Evolutionary conservation across 2,329 filamentous ascomycete species (phyloP).

Genomic region (Chalaropsis thielavioides): DNA sequence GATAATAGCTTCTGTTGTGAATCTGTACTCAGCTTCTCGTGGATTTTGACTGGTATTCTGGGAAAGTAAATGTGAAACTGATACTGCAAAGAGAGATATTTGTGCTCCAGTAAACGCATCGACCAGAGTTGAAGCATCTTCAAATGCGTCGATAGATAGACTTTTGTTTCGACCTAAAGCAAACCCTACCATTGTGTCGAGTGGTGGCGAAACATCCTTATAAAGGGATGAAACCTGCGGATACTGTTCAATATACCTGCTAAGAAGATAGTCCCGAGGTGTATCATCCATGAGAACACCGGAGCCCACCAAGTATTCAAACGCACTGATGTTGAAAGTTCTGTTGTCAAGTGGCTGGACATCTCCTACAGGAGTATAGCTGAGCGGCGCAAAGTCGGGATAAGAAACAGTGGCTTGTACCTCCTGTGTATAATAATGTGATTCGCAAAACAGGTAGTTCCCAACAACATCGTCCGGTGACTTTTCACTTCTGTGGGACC

Average conservation of each 20-base stretch:
- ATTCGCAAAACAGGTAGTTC: constrained; percentile 30
- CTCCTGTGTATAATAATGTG: constrained; percentile 32
- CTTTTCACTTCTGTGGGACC: constrained; percentile 20
- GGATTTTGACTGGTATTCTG: background rate
- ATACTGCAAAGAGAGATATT: constrained; percentile 24
- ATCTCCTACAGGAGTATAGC: background rate
- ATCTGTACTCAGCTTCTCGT: background rate
- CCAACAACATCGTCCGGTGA: constrained; percentile 13
- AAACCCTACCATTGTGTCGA: constrained; percentile 26
- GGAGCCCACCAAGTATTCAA: constrained; percentile 25
- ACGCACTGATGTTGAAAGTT: constrained; percentile 26
- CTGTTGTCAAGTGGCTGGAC: constrained; percentile 17
- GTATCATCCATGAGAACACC: constrained; percentile 20
- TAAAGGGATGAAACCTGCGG: constrained; percentile 17
- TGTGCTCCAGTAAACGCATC: constrained; percentile 22
- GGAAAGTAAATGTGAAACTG: constrained; percentile 16
- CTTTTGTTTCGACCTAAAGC: constrained; percentile 22
- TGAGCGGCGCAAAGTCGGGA: constrained; percentile 18
- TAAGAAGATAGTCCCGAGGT: constrained; percentile 21
- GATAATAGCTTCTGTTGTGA: constrained; percentile 22
- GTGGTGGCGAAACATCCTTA: constrained; percentile 19
- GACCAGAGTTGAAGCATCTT: constrained; percentile 5
- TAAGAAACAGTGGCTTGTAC: constrained; percentile 28
- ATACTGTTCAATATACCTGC: constrained; percentile 21
- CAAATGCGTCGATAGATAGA: constrained; percentile 7